phyloP scores from a whole-genome alignment of 225 moss, liverwort and hornwort genomes.

The Pseudoscleropodium purum region DNA sequence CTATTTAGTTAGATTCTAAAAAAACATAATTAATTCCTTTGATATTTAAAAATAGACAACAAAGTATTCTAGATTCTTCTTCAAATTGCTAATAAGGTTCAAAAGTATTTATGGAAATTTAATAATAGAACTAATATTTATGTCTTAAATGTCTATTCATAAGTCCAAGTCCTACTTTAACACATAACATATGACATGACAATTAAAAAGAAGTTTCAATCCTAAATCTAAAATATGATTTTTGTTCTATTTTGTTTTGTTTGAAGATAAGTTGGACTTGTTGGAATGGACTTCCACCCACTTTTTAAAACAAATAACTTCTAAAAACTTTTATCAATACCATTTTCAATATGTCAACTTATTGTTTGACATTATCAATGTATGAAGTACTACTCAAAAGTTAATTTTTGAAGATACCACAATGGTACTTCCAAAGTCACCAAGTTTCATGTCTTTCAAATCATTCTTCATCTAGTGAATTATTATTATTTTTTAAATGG shows the following conservation, averaged over 20 bases:
- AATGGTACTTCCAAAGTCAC: background rate
- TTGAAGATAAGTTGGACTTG: background rate
- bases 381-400: background rate
- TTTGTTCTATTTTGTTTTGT: background rate
- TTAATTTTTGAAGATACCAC: background rate
- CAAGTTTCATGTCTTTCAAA: background rate
- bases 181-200: background rate
- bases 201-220: background rate
- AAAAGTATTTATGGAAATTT: too few relatives aligned
- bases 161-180: too few relatives aligned
- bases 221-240: background rate
- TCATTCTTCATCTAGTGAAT: background rate
- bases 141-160: too few relatives aligned
- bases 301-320: background rate
- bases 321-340: background rate
- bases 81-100: too few relatives aligned
- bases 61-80: too few relatives aligned
- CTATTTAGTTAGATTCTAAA: too few relatives aligned
- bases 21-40: too few relatives aligned
- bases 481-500: too few relatives aligned
- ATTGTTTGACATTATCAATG: background rate
- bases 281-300: background rate
- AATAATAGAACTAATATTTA: too few relatives aligned
- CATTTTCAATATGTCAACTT: background rate
- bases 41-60: too few relatives aligned